Base-by-base conservation (phyloP, 2,329 filamentous ascomycete genomes). In the Aspergillus puulaauensis region DNA sequence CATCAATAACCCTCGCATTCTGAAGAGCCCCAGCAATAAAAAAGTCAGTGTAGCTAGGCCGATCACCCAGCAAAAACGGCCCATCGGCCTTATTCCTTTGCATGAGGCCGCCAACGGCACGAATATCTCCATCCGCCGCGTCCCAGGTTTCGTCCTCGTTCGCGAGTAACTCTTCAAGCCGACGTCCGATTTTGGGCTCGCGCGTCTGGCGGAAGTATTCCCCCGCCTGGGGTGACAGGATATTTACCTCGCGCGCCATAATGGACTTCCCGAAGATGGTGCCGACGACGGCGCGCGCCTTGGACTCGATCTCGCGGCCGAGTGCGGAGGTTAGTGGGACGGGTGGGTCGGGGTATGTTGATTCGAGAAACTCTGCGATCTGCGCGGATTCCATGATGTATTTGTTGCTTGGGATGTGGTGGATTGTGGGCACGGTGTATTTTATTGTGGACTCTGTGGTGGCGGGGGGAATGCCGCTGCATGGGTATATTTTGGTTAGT, bases 351-450 rank as follows among this genome's bases (percentile, higher is more conserved):
- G 75, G 74, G 59, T 79, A 79, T 6, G 68, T 75, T 6, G 70
- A 65, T 53, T 78, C 75, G 45, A 79, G 68, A 59, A 79, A 79
- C 39, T 71, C 61, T 2, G 75, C 65, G 64, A 79, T 78, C 35
- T 65, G 61, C 11, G 49, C 49, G 3, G 77, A 78, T 60, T 76
- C 76, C 74, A 78, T 77, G 9, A 79, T 65, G 63, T 72, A 71
- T 21, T 62, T 75, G 63, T 73, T 67, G 50, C 61, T 77, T 19
- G 75, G 69, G 11, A 77, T 46, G 57, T 79, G 76, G 1, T 75
- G 70, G 61, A 79, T 78, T 9, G 72, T 66, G 0, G 77, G 77
- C 40, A 79, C 75, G 0, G 75, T 79, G 66, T 78, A 78, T 41
- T 48, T 54, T 19, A 12, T 3, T 52, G 43, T 40, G 17, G 24